Conservation (phyloP, 371 early-diverging fungal species). For the Saksenaea vasiformis region DNA sequence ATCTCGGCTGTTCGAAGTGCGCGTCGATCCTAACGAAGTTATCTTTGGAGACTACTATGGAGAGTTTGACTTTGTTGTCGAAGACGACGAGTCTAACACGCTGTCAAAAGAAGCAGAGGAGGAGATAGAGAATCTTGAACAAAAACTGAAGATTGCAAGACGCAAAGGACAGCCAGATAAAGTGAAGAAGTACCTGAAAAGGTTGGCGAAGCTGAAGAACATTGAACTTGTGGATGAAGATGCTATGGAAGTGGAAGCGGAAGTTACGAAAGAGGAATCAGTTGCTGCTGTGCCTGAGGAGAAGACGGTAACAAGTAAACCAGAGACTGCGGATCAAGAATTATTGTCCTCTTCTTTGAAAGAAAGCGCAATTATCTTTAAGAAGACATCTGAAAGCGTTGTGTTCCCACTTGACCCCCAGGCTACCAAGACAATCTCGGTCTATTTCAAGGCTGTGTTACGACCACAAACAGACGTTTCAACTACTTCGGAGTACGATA, state of each 20-base stretch:
- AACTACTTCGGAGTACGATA: background rate
- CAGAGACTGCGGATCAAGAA: constrained; percentile 1
- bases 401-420: constrained; percentile 76
- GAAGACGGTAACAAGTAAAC: constrained; percentile 3
- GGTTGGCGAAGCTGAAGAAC: constrained; percentile 64
- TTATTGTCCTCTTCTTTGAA: constrained; percentile 10
- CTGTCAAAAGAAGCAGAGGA: constrained; percentile 88
- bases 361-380: constrained; percentile 50
- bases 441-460: constrained; percentile 54
- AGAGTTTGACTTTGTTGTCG: constrained; percentile 73
- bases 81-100: constrained; percentile 62
- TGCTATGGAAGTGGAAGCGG: constrained; percentile 4
- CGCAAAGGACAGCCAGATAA: constrained; percentile 92
- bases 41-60: constrained; percentile 59
- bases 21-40: constrained; percentile 75
- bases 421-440: constrained; percentile 69
- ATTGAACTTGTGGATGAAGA: constrained; percentile 25
- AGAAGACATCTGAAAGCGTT: constrained; percentile 71
- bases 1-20: constrained; percentile 80
- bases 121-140: constrained; percentile 92
- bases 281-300: constrained; percentile 9
- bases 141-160: constrained; percentile 95
- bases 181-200: constrained; percentile 80
- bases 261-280: constrained; percentile 16
- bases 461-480: constrained; percentile 23